Percentiles rank a stretch among this genome's conserved stretches.
Conservation (phyloP, 768 basidiomycete species). For the Aureoboletus auriporus region DNA sequence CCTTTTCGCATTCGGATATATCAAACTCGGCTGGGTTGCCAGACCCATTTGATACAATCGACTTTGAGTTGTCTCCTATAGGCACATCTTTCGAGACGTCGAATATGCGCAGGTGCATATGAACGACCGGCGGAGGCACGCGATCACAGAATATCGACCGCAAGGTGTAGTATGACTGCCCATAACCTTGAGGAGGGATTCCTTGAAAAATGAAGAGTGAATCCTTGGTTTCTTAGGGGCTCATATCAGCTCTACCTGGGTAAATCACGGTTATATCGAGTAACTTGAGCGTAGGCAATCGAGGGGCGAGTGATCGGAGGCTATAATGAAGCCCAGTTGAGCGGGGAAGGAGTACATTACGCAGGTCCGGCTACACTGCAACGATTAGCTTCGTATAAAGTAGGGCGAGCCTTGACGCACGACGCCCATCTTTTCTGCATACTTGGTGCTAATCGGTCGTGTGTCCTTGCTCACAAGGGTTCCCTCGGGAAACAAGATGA, state of each 20-base stretch:
- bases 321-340: conserved; percentile 89
- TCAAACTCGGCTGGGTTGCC: conserved; percentile 40
- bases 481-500: conserved; percentile 93
- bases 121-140: conserved; percentile 77
- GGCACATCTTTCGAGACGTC: conserved; percentile 65
- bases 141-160: conserved; percentile 83
- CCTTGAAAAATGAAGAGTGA: conserved; percentile 37
- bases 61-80: conserved; percentile 53
- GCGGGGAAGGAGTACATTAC: conserved; percentile 80
- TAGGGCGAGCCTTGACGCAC: conserved; percentile 46
- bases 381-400: conserved; percentile 9
- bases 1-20: conserved; percentile 55
- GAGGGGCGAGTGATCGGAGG: conserved; percentile 73
- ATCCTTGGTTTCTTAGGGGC: neutral
- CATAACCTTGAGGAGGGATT: conserved; percentile 74
- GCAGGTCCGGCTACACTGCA: conserved; percentile 63
- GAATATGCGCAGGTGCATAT: conserved; percentile 83
- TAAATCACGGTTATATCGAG: conserved; percentile 93
- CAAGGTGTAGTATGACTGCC: conserved; percentile 86
- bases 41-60: conserved; percentile 27
- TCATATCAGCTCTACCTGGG: conserved; percentile 51
- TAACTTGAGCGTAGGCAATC: conserved; percentile 71
- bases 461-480: conserved; percentile 89
- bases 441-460: conserved; percentile 78
- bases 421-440: conserved; percentile 83